Conservation (phyloP, 2,329 filamentous ascomycete genomes). For the Exserohilum rostratum region DNA sequence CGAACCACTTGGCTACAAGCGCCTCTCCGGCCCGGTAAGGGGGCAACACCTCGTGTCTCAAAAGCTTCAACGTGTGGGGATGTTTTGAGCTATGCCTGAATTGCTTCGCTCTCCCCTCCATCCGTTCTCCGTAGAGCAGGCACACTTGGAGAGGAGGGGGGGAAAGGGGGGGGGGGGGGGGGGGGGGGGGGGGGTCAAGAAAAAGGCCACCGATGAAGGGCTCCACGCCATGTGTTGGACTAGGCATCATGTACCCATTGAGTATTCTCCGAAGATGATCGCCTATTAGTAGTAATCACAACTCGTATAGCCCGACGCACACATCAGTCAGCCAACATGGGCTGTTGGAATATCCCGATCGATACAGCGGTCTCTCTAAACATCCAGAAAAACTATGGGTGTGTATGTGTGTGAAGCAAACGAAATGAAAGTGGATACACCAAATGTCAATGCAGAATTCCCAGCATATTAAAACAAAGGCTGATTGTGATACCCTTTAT, state of each 20-base stretch:
- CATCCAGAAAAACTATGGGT: too few species aligned
- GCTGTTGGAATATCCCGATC: background rate
- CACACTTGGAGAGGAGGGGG: background rate
- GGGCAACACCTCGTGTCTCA: background rate
- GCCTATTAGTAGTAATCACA: background rate
- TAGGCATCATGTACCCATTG: background rate
- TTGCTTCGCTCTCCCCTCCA: slow-evolving; percentile 18
- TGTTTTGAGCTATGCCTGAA: slow-evolving; percentile 15
- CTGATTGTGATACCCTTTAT: background rate
- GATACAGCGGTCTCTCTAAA: too few species aligned
- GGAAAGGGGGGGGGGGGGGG: too few species aligned
- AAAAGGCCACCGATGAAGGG: background rate
- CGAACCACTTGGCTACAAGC: slow-evolving; percentile 4
- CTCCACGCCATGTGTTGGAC: background rate
- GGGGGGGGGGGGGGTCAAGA: background rate
- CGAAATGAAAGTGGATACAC: background rate
- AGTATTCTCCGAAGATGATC: background rate
- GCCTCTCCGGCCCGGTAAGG: background rate
- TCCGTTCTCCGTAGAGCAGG: slow-evolving; percentile 20
- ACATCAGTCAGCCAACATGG: background rate
- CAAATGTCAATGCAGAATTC: background rate
- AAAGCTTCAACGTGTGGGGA: slow-evolving; percentile 2
- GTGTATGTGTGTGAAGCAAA: too few species aligned
- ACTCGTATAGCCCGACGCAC: background rate
- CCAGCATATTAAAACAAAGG: background rate